These are phyloP conservation scores for Cladophialophora carrionii DNA, from an alignment of 2,329 filamentous ascomycete genomes.

Conservation along the genomic window DNA sequence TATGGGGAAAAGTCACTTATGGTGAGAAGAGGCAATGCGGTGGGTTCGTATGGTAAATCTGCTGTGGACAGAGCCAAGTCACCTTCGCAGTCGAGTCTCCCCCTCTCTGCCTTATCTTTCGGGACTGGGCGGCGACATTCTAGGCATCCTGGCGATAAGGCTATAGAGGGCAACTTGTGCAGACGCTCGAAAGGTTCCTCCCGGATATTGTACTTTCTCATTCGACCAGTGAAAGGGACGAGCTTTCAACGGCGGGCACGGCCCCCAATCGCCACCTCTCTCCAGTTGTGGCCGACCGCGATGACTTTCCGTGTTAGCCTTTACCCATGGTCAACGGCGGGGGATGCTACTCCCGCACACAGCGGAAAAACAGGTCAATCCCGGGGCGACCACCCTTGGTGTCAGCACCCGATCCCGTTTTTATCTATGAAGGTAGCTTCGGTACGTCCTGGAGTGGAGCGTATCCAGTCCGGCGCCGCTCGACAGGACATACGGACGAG, in stretches of 20 bases:
- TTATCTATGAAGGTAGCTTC: background rate
- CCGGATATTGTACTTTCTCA: background rate
- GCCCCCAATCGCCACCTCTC: background rate
- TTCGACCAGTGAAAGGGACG: background rate
- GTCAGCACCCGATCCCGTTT: too few relatives aligned
- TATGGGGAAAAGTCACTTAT: background rate
- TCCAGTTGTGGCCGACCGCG: background rate
- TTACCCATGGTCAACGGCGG: background rate
- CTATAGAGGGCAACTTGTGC: background rate
- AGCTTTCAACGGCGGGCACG: background rate
- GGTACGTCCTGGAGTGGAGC: too few relatives aligned
- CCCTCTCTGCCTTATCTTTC: background rate
- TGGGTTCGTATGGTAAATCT: background rate
- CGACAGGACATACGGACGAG: too few relatives aligned
- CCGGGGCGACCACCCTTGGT: too few relatives aligned
- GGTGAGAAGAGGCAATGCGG: background rate
- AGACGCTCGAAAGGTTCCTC: background rate
- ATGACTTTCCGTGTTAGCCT: background rate
- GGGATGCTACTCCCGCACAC: too few relatives aligned
- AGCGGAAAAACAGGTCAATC: too few relatives aligned
- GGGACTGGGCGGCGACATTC: background rate
- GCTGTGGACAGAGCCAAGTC: background rate
- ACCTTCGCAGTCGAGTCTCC: background rate
- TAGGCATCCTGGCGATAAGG: background rate
- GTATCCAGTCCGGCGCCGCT: too few relatives aligned